Conservation (phyloP, 257 asterid genomes). For the Nicotiana attenuata region DNA sequence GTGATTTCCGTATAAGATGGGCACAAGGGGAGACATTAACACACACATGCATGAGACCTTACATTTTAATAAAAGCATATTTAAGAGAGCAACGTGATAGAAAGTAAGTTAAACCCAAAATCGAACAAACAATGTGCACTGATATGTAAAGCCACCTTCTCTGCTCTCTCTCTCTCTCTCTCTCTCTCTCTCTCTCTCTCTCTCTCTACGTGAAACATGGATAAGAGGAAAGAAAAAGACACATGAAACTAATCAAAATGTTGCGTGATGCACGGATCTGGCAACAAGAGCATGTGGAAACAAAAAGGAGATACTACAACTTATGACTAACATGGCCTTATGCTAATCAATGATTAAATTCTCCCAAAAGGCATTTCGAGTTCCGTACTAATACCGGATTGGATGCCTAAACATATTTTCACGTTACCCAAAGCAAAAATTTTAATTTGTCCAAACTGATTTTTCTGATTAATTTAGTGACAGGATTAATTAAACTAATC, state of each 20-base stretch:
- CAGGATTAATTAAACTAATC: neutral
- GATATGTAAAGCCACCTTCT: neutral
- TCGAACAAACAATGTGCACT: slow-evolving; percentile 7
- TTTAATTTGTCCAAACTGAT: neutral
- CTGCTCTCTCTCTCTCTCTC: neutral
- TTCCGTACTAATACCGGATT: neutral
- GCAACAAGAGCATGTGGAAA: slow-evolving; percentile 45
- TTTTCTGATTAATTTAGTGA: neutral
- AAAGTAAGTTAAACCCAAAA: slow-evolving; percentile 7
- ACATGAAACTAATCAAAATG: slow-evolving; percentile 18
- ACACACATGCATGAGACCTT: neutral
- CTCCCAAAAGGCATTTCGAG: slow-evolving; percentile 1
- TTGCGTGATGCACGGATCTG: slow-evolving; percentile 40
- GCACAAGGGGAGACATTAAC: neutral
- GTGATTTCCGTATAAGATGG: neutral
- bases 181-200: neutral
- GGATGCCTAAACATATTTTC: neutral
- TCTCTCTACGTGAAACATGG: slow-evolving; percentile 9
- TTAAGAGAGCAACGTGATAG: neutral
- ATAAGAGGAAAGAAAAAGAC: slow-evolving; percentile 20
- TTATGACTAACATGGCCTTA: neutral
- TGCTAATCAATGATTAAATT: slow-evolving; percentile 8
- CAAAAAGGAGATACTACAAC: slow-evolving; percentile 13
- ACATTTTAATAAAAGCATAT: neutral
- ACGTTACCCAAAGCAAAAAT: neutral